Evolutionary conservation across 768 basidiomycete genomes (phyloP).

Genomic region (Daedaleopsis sinensis): DNA sequence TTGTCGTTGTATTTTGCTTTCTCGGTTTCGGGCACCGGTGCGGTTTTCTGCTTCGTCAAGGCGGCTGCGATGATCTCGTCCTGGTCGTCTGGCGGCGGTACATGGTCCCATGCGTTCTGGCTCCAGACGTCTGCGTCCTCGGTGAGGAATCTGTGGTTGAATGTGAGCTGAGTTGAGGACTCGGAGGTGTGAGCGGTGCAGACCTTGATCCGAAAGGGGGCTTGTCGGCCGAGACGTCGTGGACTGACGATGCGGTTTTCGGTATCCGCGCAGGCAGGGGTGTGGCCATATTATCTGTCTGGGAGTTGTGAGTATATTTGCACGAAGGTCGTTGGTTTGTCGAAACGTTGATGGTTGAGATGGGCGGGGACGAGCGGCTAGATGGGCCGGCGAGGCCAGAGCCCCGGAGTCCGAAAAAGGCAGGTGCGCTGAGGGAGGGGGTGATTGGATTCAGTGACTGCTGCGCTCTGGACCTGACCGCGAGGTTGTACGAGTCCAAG

Average conservation of each 20-base stretch:
- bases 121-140: constrained; percentile 77
- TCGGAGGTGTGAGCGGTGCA: constrained; percentile 14
- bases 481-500: background rate
- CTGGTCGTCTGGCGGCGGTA: constrained; percentile 83
- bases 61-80: constrained; percentile 70
- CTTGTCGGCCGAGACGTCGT: constrained; percentile 53
- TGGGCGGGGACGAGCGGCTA: background rate
- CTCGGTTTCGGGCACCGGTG: constrained; percentile 76
- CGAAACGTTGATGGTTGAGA: no score
- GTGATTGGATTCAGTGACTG: background rate
- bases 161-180: background rate
- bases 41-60: constrained; percentile 65
- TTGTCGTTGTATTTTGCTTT: constrained; percentile 72
- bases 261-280: background rate
- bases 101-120: constrained; percentile 93
- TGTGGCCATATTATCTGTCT: background rate
- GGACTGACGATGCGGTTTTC: constrained; percentile 61
- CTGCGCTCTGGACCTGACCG: constrained; percentile 6
- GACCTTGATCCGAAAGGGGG: constrained; percentile 78
- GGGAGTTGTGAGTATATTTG: no score
- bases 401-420: constrained; percentile 1
- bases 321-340: no score
- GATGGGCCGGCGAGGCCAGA: background rate
- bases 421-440: background rate
- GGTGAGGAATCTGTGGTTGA: constrained; percentile 60